A percentile compares a stretch with the other conserved stretches of the same genome.
Conservation (phyloP, 2,329 filamentous ascomycete genomes). For the Aspergillus hortae region DNA sequence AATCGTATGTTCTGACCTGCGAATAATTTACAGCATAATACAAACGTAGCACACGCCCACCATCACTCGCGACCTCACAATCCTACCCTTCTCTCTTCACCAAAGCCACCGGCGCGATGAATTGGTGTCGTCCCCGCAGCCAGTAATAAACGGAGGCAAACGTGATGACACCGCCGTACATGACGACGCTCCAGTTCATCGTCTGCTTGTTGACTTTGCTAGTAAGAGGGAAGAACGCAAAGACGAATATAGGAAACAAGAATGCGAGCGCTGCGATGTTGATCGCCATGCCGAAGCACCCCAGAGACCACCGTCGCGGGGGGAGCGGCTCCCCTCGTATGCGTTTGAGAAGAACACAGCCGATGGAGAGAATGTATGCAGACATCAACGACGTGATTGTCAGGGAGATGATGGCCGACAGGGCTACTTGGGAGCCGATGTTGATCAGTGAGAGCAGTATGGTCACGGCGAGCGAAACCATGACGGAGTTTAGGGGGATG, state of each 20-base stretch:
- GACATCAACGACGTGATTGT: constrained; percentile 49
- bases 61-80: background rate
- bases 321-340: constrained; percentile 29
- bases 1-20: background rate
- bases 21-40: background rate
- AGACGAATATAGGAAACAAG: constrained; percentile 38
- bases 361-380: constrained; percentile 48
- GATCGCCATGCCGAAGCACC: constrained; percentile 42
- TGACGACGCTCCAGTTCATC: constrained; percentile 49
- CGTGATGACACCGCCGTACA: constrained; percentile 44
- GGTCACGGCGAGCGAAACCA: constrained; percentile 29
- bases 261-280: constrained; percentile 41
- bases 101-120: constrained; percentile 37
- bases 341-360: constrained; percentile 34
- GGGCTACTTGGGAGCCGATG: constrained; percentile 50
- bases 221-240: constrained; percentile 44
- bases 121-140: constrained; percentile 38
- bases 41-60: background rate
- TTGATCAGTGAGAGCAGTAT: constrained; percentile 48
- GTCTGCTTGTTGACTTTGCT: constrained; percentile 29
- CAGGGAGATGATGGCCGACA: constrained; percentile 54
- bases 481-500: constrained; percentile 38
- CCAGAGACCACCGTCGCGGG: constrained; percentile 40
- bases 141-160: constrained; percentile 44
- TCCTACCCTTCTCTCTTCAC: constrained; percentile 26